These are phyloP conservation scores for Backusella liffmaniae DNA, from an alignment of 192 early-diverging fungal species.

Conservation along the genomic window DNA sequence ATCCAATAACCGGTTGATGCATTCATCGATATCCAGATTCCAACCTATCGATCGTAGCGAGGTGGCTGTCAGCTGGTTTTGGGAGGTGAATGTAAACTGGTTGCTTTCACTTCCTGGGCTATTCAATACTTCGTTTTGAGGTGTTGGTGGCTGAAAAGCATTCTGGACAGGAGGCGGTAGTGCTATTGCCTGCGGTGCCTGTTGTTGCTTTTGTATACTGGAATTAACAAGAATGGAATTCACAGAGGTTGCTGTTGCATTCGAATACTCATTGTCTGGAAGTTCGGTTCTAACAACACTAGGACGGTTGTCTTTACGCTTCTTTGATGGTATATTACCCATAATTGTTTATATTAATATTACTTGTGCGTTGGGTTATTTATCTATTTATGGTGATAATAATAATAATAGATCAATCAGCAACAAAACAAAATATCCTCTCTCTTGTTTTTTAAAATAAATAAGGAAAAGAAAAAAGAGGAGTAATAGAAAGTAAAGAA, in stretches of 20 bases:
- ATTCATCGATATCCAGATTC: constrained; percentile 34
- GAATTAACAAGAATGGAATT: constrained; percentile 20
- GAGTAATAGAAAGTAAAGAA: neutral
- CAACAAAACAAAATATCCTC: neutral
- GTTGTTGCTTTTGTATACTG: neutral
- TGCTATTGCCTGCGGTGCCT: neutral
- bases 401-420: neutral
- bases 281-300: constrained; percentile 9
- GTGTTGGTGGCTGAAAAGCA: neutral
- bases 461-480: neutral
- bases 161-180: neutral
- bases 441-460: neutral
- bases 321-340: constrained; percentile 17
- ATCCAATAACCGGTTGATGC: constrained; percentile 23
- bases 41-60: constrained; percentile 16
- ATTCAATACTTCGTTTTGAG: neutral
- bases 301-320: constrained; percentile 4
- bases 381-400: too few relatives aligned
- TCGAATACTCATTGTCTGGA: constrained; percentile 16
- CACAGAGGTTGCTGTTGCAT: constrained; percentile 13
- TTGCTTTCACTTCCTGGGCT: constrained; percentile 10
- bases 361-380: too few relatives aligned
- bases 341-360: neutral
- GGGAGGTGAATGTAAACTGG: constrained; percentile 31
- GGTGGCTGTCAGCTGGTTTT: constrained; percentile 34